Percentiles rank a stretch among this genome's conserved stretches.
Conservation (phyloP, 805 yeast species). For the Barnettozyma californica region DNA sequence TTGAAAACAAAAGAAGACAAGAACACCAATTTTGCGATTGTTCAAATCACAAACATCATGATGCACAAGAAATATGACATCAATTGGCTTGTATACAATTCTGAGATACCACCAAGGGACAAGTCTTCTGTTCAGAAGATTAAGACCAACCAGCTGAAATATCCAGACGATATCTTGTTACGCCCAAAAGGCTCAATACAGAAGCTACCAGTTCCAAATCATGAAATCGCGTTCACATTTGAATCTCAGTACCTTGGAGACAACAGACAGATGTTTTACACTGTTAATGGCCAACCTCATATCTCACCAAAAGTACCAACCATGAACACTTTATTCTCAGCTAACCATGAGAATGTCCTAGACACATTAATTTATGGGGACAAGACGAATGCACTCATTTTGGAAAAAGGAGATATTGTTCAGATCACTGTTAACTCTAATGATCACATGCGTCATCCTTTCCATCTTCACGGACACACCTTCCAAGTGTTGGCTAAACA, state of each 20-base stretch:
- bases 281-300: constrained; percentile 60
- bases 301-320: constrained; percentile 70
- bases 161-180: constrained; percentile 30
- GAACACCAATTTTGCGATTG: constrained; percentile 38
- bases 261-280: constrained; percentile 64
- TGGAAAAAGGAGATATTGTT: constrained; percentile 56
- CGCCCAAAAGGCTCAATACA: constrained; percentile 32
- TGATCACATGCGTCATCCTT: constrained; percentile 76
- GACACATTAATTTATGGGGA: constrained; percentile 64
- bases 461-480: constrained; percentile 72
- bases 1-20: constrained; percentile 44
- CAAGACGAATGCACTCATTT: constrained; percentile 57
- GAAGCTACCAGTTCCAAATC: constrained; percentile 49
- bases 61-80: constrained; percentile 63
- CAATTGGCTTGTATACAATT: constrained; percentile 49
- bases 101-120: constrained; percentile 29
- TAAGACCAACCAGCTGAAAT: constrained; percentile 22
- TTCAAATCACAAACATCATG: constrained; percentile 51
- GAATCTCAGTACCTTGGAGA: constrained; percentile 53
- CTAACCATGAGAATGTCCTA: constrained; percentile 42
- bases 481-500: constrained; percentile 49
- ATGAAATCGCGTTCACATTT: constrained; percentile 47
- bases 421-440: constrained; percentile 72
- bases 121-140: constrained; percentile 33
- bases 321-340: constrained; percentile 54